phyloP scores from a whole-genome alignment of 1,139 yeast species.

The Eremothecium coryli region DNA sequence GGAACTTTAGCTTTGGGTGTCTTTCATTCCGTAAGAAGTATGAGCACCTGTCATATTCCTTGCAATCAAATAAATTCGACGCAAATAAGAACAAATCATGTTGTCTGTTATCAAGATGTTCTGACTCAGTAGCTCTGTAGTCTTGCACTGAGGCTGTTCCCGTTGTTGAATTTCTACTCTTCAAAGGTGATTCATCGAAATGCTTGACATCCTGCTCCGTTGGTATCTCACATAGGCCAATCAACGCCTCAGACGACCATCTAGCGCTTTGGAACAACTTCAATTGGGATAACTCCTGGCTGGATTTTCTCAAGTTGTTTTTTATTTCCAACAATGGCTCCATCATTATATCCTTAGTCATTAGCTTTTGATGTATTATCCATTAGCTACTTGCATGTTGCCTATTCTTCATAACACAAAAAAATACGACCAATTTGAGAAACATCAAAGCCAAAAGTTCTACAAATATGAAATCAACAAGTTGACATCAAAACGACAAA shows the following conservation, averaged over 20 bases:
- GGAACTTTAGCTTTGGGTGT: slow-evolving; percentile 51
- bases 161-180: slow-evolving; percentile 7
- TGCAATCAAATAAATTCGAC: slow-evolving; percentile 65
- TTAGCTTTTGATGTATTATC: too few relatives aligned
- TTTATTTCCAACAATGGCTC: slow-evolving; percentile 23
- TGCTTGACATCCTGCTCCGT: slow-evolving; percentile 8
- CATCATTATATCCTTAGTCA: slow-evolving; percentile 4
- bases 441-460: too few relatives aligned
- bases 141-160: neutral
- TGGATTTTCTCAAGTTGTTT: slow-evolving; percentile 33
- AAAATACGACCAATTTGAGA: too few relatives aligned
- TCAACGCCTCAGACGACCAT: slow-evolving; percentile 77
- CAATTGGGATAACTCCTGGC: slow-evolving; percentile 36
- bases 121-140: neutral
- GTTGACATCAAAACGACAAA: slow-evolving; percentile 4
- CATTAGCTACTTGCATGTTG: neutral
- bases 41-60: slow-evolving; percentile 79
- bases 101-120: slow-evolving; percentile 28
- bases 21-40: slow-evolving; percentile 44
- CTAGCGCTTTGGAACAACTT: slow-evolving; percentile 62
- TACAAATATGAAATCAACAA: neutral
- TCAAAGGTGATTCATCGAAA: slow-evolving; percentile 15
- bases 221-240: slow-evolving; percentile 35
- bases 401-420: slow-evolving; percentile 3
- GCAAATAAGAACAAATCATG: slow-evolving; percentile 49